Evolutionary conservation across 139 green algal species (phyloP).

Genomic region (Picochlorum sp.): DNA sequence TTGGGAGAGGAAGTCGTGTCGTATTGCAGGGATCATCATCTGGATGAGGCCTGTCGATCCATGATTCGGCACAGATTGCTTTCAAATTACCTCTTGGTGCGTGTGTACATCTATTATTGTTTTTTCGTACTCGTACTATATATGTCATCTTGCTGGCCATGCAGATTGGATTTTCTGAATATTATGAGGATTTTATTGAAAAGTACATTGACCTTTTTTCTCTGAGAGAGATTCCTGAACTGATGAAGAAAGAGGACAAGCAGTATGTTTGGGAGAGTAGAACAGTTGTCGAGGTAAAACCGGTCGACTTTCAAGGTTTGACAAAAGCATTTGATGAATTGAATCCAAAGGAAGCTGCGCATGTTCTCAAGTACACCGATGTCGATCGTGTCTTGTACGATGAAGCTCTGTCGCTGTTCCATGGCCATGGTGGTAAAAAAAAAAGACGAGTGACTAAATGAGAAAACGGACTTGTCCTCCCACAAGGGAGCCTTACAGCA

Average conservation of each 20-base stretch:
- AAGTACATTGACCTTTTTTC: neutral
- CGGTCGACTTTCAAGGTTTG: neutral
- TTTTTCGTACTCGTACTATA: too few relatives aligned
- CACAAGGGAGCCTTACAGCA: too few relatives aligned
- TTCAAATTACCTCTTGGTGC: neutral
- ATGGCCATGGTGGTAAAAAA: neutral
- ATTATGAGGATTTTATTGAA: constrained; percentile 5
- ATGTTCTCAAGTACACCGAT: neutral
- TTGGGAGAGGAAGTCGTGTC: neutral
- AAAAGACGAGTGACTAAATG: neutral
- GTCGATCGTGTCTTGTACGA: neutral
- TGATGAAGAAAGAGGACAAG: neutral
- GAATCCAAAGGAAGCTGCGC: neutral
- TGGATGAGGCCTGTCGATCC: neutral
- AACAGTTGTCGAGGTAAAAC: neutral
- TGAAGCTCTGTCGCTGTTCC: neutral
- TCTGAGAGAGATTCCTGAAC: neutral
- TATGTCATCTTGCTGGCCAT: too few relatives aligned
- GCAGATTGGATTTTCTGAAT: constrained; percentile 2
- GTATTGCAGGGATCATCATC: neutral
- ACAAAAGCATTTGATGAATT: neutral
- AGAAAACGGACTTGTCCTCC: neutral
- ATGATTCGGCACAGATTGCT: neutral
- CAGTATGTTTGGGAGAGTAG: constrained; percentile 1
- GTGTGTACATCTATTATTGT: too few relatives aligned